Evolutionary conservation across 257 asterid genomes (phyloP).

Genomic region (Cruciata laevipes): DNA sequence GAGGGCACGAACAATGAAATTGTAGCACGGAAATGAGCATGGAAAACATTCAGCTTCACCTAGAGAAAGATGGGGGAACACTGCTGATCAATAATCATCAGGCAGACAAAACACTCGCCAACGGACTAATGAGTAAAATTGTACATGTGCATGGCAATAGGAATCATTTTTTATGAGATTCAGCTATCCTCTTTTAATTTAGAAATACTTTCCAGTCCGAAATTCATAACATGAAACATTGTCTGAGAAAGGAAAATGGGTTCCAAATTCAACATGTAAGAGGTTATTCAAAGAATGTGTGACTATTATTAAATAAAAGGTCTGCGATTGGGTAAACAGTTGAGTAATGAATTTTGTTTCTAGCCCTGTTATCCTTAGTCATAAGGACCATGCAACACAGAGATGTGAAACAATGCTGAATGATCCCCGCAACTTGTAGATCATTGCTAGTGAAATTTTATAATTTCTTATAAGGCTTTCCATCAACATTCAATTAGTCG

Average conservation of each 20-base stretch:
- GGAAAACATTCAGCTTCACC: neutral
- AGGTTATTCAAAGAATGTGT: neutral
- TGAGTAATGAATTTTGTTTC: neutral
- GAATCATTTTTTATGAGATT: neutral
- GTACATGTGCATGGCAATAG: neutral
- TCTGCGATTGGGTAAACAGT: neutral
- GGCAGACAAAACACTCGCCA: neutral
- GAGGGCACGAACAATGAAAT: neutral
- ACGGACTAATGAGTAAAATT: neutral
- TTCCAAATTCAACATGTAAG: neutral
- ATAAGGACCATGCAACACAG: neutral
- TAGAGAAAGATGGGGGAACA: neutral
- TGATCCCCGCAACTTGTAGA: neutral
- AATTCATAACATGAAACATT: neutral
- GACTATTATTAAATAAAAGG: neutral
- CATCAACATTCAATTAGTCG: neutral
- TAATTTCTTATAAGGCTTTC: neutral
- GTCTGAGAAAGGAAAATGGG: neutral
- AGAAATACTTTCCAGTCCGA: neutral
- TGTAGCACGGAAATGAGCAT: neutral
- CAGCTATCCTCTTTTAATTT: neutral
- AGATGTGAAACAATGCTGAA: neutral
- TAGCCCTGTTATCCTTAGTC: neutral
- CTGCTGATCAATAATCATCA: neutral
- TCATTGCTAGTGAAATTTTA: neutral